Evolutionary conservation across 441 rosid genomes (phyloP), one percentile per base, ranked within the genome.

Genomic region (Bruguiera hainesii): DNA sequence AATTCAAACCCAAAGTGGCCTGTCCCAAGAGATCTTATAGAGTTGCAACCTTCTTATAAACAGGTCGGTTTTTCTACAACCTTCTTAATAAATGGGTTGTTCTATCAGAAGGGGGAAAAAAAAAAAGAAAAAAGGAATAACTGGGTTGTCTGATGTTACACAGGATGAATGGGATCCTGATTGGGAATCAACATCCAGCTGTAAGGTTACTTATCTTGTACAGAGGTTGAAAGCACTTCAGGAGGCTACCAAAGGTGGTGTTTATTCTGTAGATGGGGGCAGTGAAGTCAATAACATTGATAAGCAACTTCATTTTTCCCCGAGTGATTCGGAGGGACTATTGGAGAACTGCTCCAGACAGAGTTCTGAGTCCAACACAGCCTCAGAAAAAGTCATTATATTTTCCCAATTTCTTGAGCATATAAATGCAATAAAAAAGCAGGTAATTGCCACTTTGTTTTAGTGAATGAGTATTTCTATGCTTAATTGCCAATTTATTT

Each of bases 391-490:
- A 85, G 97, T 95, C 53, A 61, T 95, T 65, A 83, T 95, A 69
- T 95, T 91, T 80, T 95, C 99, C 66, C 99, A 95, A 69, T 95
- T 95, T 84, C 93, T 89, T 77, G 98, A 90, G 84, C 99, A 95
- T 76, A 87, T 95, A 71, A 86, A 88, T 76, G 94, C 87, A 69
- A 86, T 95, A 62, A 94, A 90, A 74, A 88, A 86, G 78, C 99
- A 95, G 99, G 99, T 95, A 83, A 28, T 62, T 66, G 48, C 78
- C 60, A 37, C 72, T 55, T 31, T 56, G 15, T 26, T 13, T 23
- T 56, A 64, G 60, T 64, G n/a, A 63, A 42, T 11, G 3, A 42
- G 48, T 11, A 42, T 42, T 13, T 42, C 18, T 11, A 0, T 42
- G 48, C 48, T 42, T 42, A 42, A 13, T 42, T 42, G 18, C 48